Evolutionary conservation across 805 yeast species (phyloP).

Genomic region (Suhomyces kilbournensis): DNA sequence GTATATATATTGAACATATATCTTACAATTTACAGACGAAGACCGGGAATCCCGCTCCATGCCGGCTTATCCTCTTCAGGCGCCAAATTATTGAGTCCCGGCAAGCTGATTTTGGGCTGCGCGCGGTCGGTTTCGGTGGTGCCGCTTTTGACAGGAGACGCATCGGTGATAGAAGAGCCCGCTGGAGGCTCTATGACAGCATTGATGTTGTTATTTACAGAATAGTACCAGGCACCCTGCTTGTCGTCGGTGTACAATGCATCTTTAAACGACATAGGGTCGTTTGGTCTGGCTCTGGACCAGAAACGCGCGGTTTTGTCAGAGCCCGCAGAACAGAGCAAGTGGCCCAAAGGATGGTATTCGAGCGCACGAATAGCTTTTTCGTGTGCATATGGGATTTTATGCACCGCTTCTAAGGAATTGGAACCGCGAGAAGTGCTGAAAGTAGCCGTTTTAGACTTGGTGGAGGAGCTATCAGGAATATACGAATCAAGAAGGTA

Average conservation of each 20-base stretch:
- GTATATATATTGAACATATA: too few species aligned
- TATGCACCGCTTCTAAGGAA: constrained; percentile 35
- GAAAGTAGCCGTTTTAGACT: constrained; percentile 13
- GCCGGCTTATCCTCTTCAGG: background rate
- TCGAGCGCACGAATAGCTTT: constrained; percentile 86
- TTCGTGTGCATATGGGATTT: constrained; percentile 90
- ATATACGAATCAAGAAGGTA: constrained; percentile 59
- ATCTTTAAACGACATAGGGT: constrained; percentile 76
- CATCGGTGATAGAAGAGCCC: constrained; percentile 3
- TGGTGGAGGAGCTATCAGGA: constrained; percentile 25
- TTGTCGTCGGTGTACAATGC: constrained; percentile 72
- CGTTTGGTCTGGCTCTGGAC: constrained; percentile 91
- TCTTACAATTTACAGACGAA: background rate
- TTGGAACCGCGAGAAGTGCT: constrained; percentile 1
- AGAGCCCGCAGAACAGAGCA: constrained; percentile 87
- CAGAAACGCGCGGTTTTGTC: constrained; percentile 92
- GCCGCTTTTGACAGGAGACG: background rate
- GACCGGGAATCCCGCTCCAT: constrained; percentile 2
- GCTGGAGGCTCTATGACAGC: constrained; percentile 25
- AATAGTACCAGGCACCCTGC: constrained; percentile 54
- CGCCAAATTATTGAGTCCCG: constrained; percentile 21
- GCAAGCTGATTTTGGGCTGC: constrained; percentile 15
- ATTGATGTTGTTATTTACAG: constrained; percentile 43
- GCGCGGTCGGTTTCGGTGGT: background rate
- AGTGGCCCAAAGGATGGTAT: constrained; percentile 92